Evolutionary conservation across 176 grass and related monocot species (phyloP).

Genomic region (Secale cereale): DNA sequence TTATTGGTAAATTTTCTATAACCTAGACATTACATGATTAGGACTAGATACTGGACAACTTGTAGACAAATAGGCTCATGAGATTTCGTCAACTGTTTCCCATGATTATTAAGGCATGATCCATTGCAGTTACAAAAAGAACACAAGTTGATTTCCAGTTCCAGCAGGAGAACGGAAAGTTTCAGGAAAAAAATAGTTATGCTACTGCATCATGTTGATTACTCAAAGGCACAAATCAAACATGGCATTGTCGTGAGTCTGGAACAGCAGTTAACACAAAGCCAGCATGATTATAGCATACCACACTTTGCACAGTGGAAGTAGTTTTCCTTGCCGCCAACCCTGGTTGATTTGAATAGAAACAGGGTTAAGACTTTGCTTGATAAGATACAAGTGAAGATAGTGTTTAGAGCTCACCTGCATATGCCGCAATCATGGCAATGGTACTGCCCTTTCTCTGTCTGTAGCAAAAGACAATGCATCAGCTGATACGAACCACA

Average conservation of each 20-base stretch:
- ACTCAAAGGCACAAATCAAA: slow-evolving; percentile 2
- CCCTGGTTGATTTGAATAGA: slow-evolving; percentile 53
- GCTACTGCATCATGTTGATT: not conserved
- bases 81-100: not conserved
- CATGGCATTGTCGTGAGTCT: not conserved
- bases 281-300: slow-evolving; percentile 44
- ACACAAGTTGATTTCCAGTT: not conserved
- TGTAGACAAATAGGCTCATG: not conserved
- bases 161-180: not conserved
- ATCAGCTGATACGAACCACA: slow-evolving; percentile 14
- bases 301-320: slow-evolving; percentile 94
- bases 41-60: not conserved
- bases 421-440: slow-evolving; percentile 94
- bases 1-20: not conserved
- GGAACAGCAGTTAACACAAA: slow-evolving; percentile 13
- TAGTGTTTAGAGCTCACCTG: slow-evolving; percentile 55
- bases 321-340: slow-evolving; percentile 91
- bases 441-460: slow-evolving; percentile 80
- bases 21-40: not conserved
- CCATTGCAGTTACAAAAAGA: not conserved
- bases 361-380: not conserved
- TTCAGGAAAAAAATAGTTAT: not conserved
- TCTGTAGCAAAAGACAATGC: slow-evolving; percentile 47
- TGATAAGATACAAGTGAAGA: slow-evolving; percentile 4
- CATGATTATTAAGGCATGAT: not conserved